Percentiles rank a stretch among this genome's conserved stretches.
These are phyloP conservation scores for Phytopythium helicoides DNA, from an alignment of 352 stramenopile species.

Conservation along the genomic window DNA sequence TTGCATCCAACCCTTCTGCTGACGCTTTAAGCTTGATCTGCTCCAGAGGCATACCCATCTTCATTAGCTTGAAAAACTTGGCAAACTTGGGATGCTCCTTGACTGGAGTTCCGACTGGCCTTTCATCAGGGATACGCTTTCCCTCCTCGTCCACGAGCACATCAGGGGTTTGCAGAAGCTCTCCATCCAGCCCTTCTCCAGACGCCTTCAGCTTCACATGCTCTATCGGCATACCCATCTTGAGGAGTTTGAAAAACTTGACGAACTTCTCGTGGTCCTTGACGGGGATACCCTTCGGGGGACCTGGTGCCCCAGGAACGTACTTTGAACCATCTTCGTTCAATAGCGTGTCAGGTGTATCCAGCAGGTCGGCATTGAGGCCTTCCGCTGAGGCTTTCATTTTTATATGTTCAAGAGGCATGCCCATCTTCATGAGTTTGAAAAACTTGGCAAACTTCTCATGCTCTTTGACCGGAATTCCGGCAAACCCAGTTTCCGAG, in stretches of 20 bases:
- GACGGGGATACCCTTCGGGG: slow-evolving; percentile 38
- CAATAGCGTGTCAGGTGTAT: slow-evolving; percentile 50
- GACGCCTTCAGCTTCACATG: slow-evolving; percentile 76
- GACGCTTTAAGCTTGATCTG: slow-evolving; percentile 67
- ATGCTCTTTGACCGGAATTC: slow-evolving; percentile 57
- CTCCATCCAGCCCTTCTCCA: slow-evolving; percentile 87
- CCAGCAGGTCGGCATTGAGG: slow-evolving; percentile 86
- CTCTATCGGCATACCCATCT: slow-evolving; percentile 80
- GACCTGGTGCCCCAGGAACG: slow-evolving; percentile 7
- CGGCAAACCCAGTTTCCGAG: slow-evolving; percentile 6
- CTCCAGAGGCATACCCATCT: slow-evolving; percentile 76
- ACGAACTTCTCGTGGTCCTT: slow-evolving; percentile 66
- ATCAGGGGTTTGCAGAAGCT: slow-evolving; percentile 77
- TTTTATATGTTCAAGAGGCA: slow-evolving; percentile 78
- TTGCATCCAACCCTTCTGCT: slow-evolving; percentile 51
- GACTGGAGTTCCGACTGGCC: slow-evolving; percentile 26
- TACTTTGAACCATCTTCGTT: slow-evolving; percentile 49
- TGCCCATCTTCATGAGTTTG: slow-evolving; percentile 83
- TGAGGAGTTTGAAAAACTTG: slow-evolving; percentile 82
- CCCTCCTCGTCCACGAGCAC: slow-evolving; percentile 58
- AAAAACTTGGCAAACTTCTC: slow-evolving; percentile 77
- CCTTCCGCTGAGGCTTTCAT: slow-evolving; percentile 78
- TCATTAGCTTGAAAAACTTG: slow-evolving; percentile 78
- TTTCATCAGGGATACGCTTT: slow-evolving; percentile 8
- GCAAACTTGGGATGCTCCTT: slow-evolving; percentile 89